phyloP scores from a whole-genome alignment of 2,329 filamentous ascomycete species.

The Lachnellula subtilissima region DNA sequence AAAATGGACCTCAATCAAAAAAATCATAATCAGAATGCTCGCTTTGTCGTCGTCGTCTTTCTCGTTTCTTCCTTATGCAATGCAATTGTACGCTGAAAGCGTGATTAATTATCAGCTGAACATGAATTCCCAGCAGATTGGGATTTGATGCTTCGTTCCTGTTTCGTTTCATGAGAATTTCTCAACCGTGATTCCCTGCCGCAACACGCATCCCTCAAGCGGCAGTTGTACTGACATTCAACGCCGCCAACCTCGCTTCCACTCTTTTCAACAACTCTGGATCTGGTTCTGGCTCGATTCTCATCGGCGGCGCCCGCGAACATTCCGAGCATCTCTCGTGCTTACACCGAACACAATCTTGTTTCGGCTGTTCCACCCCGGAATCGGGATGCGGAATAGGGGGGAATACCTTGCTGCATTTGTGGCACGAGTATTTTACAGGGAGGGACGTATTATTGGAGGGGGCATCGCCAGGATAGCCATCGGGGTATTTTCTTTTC shows the following conservation, averaged over 20 bases:
- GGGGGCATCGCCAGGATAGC: constrained; percentile 58
- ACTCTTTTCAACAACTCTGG: constrained; percentile 54
- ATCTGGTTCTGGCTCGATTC: constrained; percentile 57
- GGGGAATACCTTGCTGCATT: constrained; percentile 57
- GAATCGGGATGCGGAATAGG: constrained; percentile 24
- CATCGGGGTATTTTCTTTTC: constrained; percentile 63
- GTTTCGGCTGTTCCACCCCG: constrained; percentile 21
- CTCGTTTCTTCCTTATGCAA: not conserved
- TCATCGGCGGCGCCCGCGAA: constrained; percentile 40
- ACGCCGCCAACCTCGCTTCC: constrained; percentile 47
- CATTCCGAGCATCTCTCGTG: constrained; percentile 57
- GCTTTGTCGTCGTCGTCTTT: not conserved
- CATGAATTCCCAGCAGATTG: too few species aligned
- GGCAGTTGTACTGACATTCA: constrained; percentile 11
- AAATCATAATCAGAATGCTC: not conserved
- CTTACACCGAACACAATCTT: constrained; percentile 54
- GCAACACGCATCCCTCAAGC: not conserved
- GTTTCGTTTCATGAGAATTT: too few species aligned
- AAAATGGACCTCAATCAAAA: not conserved
- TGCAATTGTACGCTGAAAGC: too few species aligned
- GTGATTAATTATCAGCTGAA: too few species aligned
- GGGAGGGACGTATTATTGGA: constrained; percentile 33
- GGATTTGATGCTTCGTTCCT: too few species aligned
- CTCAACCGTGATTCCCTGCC: not conserved
- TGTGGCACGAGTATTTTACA: constrained; percentile 55